A percentile compares a stretch with the other conserved stretches of the same genome.
These are phyloP conservation scores for Fibroporia radiculosa DNA, from an alignment of 768 basidiomycete genomes.

Conservation along the genomic window DNA sequence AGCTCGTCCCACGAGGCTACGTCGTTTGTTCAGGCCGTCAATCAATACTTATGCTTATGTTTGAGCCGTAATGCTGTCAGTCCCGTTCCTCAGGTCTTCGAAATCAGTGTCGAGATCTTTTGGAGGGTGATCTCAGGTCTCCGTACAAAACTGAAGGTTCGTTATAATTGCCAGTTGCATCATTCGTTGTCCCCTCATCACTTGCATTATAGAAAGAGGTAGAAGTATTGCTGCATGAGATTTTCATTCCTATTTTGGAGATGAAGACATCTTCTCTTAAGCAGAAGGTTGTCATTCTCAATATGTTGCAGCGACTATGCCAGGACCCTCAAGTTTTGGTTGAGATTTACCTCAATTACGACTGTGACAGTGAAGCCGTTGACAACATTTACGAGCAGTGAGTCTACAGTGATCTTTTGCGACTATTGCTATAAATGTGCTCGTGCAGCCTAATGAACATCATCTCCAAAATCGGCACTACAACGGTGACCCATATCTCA, in stretches of 20 bases:
- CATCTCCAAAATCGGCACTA: conserved; percentile 82
- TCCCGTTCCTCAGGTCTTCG: conserved; percentile 94
- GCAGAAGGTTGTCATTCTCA: conserved; percentile 89
- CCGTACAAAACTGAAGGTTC: conserved; percentile 91
- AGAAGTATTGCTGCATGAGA: conserved; percentile 96
- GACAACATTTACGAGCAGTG: conserved; percentile 98
- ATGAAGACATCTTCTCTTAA: conserved; percentile 95
- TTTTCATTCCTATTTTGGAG: conserved; percentile 96
- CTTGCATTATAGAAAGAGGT: conserved; percentile 99
- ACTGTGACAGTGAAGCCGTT: conserved; percentile 89
- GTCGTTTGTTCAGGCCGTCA: conserved; percentile 86
- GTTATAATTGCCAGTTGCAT: conserved; percentile 5
- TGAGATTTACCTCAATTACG: conserved; percentile 98
- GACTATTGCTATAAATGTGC: not conserved
- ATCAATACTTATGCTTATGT: conserved; percentile 90
- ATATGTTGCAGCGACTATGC: conserved; percentile 80
- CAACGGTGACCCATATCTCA: conserved; percentile 38
- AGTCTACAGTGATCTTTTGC: conserved; percentile 16
- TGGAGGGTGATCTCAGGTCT: conserved; percentile 93
- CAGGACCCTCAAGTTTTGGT: conserved; percentile 97
- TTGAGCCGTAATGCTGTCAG: conserved; percentile 94
- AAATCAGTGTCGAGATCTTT: conserved; percentile 96
- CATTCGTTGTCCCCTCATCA: not conserved
- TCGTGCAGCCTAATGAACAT: conserved; percentile 79
- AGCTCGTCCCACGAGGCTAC: conserved; percentile 83